These are phyloP conservation scores for Halophytophthora batemanensis DNA, from an alignment of 352 stramenopile species.

Conservation along the genomic window DNA sequence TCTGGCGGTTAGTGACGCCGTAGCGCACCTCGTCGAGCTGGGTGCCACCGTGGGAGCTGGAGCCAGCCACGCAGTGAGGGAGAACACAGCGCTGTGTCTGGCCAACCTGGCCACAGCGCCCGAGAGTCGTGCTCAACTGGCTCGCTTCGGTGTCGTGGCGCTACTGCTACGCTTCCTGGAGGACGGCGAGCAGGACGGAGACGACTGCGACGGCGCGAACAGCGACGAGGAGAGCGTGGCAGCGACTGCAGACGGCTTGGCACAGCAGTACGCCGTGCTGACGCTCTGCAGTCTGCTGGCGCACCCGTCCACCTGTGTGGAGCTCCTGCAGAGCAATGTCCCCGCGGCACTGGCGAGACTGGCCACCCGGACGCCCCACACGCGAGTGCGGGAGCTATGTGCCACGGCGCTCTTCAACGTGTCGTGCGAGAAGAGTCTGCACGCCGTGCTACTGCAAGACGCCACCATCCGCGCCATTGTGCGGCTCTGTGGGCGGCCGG, in stretches of 20 bases:
- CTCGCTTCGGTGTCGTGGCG: slow-evolving; percentile 62
- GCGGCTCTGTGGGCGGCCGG: slow-evolving; percentile 50
- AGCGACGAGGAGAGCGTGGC: no score
- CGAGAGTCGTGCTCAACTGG: slow-evolving; percentile 57
- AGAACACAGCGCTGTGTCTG: slow-evolving; percentile 73
- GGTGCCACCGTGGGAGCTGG: slow-evolving; percentile 26
- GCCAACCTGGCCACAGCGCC: slow-evolving; percentile 68
- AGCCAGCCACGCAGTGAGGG: slow-evolving; percentile 48
- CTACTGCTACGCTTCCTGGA: slow-evolving; percentile 69
- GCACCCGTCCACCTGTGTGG: slow-evolving; percentile 45
- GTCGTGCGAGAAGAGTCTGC: slow-evolving; percentile 70
- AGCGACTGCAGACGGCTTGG: no score
- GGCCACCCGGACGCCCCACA: slow-evolving; percentile 31
- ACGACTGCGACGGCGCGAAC: slow-evolving; percentile 20
- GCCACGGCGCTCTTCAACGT: slow-evolving; percentile 78
- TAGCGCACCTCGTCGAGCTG: slow-evolving; percentile 66
- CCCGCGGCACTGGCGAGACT: slow-evolving; percentile 49
- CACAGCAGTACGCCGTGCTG: slow-evolving; percentile 69
- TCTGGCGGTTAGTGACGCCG: slow-evolving; percentile 56
- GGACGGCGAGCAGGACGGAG: slow-evolving; percentile 24
- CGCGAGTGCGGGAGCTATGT: slow-evolving; percentile 67
- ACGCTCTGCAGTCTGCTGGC: slow-evolving; percentile 68
- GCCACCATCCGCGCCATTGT: slow-evolving; percentile 71
- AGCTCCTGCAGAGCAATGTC: slow-evolving; percentile 73
- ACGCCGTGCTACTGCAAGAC: slow-evolving; percentile 65